These are phyloP conservation scores for Exobasidium rhododendri DNA, from an alignment of 1,284 basidiomycete species.

Conservation along the genomic window DNA sequence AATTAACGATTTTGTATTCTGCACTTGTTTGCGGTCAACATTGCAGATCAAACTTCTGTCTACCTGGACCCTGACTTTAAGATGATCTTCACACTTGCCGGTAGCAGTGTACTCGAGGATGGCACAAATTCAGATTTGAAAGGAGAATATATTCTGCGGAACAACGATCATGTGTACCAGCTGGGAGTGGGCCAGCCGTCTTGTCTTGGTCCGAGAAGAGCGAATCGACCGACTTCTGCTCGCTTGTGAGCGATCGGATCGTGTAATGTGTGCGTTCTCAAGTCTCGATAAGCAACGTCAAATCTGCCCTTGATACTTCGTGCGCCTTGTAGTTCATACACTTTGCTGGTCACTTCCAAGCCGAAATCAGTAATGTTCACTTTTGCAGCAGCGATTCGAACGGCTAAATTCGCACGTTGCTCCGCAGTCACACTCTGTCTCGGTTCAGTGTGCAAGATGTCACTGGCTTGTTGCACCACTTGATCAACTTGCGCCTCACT, in stretches of 20 bases:
- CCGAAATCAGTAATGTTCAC: constrained; percentile 47
- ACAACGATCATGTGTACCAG: constrained; percentile 33
- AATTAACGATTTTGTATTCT: too few relatives aligned
- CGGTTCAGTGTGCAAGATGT: constrained; percentile 33
- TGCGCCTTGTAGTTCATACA: constrained; percentile 53
- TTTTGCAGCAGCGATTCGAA: constrained; percentile 52
- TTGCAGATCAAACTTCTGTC: too few relatives aligned
- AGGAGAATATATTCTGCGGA: not conserved
- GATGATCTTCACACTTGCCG: too few relatives aligned
- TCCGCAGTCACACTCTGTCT: constrained; percentile 39
- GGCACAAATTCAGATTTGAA: too few relatives aligned
- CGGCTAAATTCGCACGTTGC: constrained; percentile 51
- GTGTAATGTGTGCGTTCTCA: constrained; percentile 51
- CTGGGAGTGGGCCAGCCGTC: constrained; percentile 46
- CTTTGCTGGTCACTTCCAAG: constrained; percentile 48
- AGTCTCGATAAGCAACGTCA: constrained; percentile 41
- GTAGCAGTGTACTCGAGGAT: too few relatives aligned
- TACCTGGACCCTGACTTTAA: too few relatives aligned
- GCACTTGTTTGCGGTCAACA: too few relatives aligned
- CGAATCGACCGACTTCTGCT: constrained; percentile 46
- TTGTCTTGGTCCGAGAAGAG: constrained; percentile 40
- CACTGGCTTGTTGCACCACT: constrained; percentile 28
- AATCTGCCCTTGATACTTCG: constrained; percentile 52
- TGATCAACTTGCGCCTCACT: constrained; percentile 48
- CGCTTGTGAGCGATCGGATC: constrained; percentile 53